Evolutionary conservation across 2,329 filamentous ascomycete genomes (phyloP), one percentile per base, ranked within the genome.

Genomic region (Trichoderma koningii): DNA sequence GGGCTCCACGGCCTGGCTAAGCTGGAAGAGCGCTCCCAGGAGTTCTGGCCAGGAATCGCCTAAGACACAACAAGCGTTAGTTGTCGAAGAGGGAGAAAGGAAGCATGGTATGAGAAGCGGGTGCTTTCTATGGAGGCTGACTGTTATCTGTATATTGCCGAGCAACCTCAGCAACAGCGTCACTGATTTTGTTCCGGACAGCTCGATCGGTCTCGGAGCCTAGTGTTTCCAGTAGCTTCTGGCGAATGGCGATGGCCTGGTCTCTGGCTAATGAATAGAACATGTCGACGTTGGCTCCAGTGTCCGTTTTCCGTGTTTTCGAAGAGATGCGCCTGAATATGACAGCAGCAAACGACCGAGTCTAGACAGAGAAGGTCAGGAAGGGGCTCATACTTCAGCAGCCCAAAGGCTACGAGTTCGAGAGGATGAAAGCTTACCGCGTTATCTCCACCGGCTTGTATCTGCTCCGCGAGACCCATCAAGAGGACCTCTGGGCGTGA

Each of bases 161-260:
- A 51, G 94, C 95, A 67, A 99, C 84, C 79, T 99, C 95, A 26
- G 95, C 95, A 68, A 98, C 91, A n/a, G 94, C 93, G 79, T 99
- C 95, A 71, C 93, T 95, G 75, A 98, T 91, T 79, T 99, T 99
- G 81, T 97, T 95, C 72, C 95, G 86, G 53, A 97, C 91, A 45
- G 86, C 82, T 67, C 88, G 85, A 68, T 90, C 86, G 23, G 85
- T 81, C 79, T 98, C 95, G 67, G 82, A 83, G 65, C 87, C 87
- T 61, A 97, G 82, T 60, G 87, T 88, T 73, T 93, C 86, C 48
- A 98, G 84, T 66, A 98, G 82, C 77, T 94, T 97, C 73, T 90
- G 85, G 70, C 93, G 88, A 72, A 98, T 96, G 55, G 87, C 89
- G 56, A 87, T 82, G 69, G 90, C 89, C 75, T 95, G 89, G 42